phyloP scores from a whole-genome alignment of 2,329 filamentous ascomycete genomes.

The Neophaeococcomyces aloes region DNA sequence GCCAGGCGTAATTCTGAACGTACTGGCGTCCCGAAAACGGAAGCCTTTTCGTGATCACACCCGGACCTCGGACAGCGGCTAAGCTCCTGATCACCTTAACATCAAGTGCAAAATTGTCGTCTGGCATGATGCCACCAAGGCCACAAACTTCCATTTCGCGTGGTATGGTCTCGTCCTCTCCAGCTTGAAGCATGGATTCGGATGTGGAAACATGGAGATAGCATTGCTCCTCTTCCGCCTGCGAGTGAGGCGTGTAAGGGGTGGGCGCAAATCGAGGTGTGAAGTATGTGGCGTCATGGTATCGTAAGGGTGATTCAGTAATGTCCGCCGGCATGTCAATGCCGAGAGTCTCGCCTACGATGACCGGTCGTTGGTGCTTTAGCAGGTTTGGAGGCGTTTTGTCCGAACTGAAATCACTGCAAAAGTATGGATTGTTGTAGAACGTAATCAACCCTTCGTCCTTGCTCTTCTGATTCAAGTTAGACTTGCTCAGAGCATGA shows the following conservation, averaged over 20 bases:
- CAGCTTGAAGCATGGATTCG: slow-evolving; percentile 9
- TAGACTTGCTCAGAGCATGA: slow-evolving; percentile 40
- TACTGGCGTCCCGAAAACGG: slow-evolving; percentile 7
- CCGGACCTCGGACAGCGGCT: not conserved
- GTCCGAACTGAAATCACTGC: slow-evolving; percentile 55
- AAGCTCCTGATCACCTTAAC: slow-evolving; percentile 18
- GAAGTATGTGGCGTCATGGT: slow-evolving; percentile 18
- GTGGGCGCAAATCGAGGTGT: slow-evolving; percentile 5
- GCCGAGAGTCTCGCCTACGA: slow-evolving; percentile 11
- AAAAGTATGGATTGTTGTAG: slow-evolving; percentile 70
- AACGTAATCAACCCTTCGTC: slow-evolving; percentile 69
- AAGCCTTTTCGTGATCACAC: not conserved
- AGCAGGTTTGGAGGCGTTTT: slow-evolving; percentile 10
- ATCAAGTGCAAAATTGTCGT: slow-evolving; percentile 28
- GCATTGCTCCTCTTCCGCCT: too few species aligned
- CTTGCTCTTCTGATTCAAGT: slow-evolving; percentile 41
- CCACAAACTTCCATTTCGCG: slow-evolving; percentile 26
- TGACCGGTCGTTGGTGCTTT: slow-evolving; percentile 6
- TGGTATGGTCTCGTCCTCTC: slow-evolving; percentile 20
- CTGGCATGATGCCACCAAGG: slow-evolving; percentile 25
- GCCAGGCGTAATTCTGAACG: slow-evolving; percentile 16
- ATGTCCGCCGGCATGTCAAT: slow-evolving; percentile 1
- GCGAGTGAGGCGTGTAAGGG: not conserved
- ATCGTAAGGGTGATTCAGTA: slow-evolving; percentile 13
- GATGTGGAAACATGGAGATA: not conserved